These are phyloP conservation scores for Tetracladium setigerum DNA, from an alignment of 495 filamentous ascomycete species.

Conservation along the genomic window DNA sequence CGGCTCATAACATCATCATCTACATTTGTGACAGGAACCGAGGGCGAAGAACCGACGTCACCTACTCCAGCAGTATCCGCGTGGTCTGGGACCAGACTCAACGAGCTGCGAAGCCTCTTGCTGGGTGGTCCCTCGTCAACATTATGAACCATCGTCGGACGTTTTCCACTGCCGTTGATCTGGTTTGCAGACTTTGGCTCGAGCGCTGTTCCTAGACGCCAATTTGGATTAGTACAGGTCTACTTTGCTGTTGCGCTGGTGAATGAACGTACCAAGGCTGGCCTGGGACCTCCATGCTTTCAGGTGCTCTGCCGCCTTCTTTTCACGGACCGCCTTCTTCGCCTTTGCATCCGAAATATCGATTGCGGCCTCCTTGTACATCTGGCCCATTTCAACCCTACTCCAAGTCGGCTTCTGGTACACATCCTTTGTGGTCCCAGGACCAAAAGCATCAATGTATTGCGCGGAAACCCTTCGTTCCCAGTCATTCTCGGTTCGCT, in stretches of 20 bases:
- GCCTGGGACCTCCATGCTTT: neutral
- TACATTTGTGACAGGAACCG: too few relatives aligned
- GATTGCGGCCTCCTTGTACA: neutral
- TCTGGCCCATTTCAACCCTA: neutral
- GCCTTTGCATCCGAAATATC: neutral
- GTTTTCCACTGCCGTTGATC: neutral
- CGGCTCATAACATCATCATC: neutral
- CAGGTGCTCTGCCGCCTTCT: neutral
- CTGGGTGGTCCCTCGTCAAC: neutral
- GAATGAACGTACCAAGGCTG: too few relatives aligned
- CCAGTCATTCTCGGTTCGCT: neutral
- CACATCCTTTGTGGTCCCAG: neutral
- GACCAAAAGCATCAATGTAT: neutral
- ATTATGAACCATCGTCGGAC: neutral
- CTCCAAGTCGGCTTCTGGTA: neutral
- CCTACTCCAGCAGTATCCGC: too few relatives aligned
- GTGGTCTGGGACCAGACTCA: too few relatives aligned
- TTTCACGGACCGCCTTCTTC: neutral
- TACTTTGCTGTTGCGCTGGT: neutral
- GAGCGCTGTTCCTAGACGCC: neutral
- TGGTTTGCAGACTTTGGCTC: neutral
- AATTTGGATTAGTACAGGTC: neutral
- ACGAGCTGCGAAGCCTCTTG: too few relatives aligned
- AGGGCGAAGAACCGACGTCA: too few relatives aligned
- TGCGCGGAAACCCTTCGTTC: neutral